A percentile compares a stretch with the other conserved stretches of the same genome.
Evolutionary conservation across 2,329 filamentous ascomycete species (phyloP).

Genomic region (Aspergillus melleus): DNA sequence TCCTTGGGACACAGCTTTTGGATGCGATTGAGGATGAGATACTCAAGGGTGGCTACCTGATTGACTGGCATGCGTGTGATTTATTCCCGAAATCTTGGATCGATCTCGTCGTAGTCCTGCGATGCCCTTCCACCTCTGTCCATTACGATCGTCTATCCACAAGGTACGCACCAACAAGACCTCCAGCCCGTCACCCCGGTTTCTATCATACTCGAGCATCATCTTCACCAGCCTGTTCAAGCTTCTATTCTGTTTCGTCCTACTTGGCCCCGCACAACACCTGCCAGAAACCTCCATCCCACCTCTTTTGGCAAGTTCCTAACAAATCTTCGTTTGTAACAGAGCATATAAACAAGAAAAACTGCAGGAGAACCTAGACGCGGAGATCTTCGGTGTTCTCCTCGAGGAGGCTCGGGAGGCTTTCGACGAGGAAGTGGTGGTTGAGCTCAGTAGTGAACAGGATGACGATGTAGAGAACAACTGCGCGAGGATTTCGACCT

Average conservation of each 20-base stretch:
- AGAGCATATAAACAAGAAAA: slow-evolving; percentile 83
- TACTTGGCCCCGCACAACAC: too few species aligned
- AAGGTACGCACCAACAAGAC: slow-evolving; percentile 51
- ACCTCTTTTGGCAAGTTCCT: not conserved
- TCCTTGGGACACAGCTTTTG: slow-evolving; percentile 58
- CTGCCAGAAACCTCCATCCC: too few species aligned
- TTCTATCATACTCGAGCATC: not conserved
- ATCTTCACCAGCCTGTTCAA: not conserved
- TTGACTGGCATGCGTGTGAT: slow-evolving; percentile 98
- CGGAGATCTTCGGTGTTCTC: slow-evolving; percentile 95
- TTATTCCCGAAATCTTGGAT: slow-evolving; percentile 92
- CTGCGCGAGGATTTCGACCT: slow-evolving; percentile 76
- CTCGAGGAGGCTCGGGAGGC: slow-evolving; percentile 85
- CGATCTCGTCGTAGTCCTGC: slow-evolving; percentile 88
- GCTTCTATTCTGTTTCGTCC: too few species aligned
- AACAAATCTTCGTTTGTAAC: slow-evolving; percentile 5
- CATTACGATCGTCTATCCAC: slow-evolving; percentile 81
- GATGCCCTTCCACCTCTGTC: slow-evolving; percentile 71
- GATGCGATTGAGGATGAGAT: slow-evolving; percentile 85
- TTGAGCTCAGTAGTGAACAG: slow-evolving; percentile 81
- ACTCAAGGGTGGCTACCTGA: slow-evolving; percentile 76
- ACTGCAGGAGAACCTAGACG: slow-evolving; percentile 92
- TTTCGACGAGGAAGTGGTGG: slow-evolving; percentile 83
- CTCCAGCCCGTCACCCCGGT: not conserved
- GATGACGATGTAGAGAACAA: slow-evolving; percentile 86